Evolutionary conservation across 345 rosid genomes (phyloP).

Genomic region (Stellera chamaejasme): DNA sequence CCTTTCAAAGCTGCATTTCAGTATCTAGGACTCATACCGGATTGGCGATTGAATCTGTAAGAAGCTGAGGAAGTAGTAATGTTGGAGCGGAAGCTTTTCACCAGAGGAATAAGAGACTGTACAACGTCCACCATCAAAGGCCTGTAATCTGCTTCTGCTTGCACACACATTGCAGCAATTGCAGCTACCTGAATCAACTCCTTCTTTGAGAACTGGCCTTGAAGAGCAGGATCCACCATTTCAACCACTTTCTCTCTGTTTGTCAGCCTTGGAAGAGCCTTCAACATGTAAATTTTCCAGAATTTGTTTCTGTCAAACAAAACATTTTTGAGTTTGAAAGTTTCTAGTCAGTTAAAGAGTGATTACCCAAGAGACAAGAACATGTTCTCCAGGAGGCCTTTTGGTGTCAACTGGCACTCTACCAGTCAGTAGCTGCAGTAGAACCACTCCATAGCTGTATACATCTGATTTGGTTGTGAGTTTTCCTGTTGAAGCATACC

Average conservation of each 20-base stretch:
- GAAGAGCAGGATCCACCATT: constrained; percentile 78
- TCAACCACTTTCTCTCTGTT: constrained; percentile 54
- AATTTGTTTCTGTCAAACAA: neutral
- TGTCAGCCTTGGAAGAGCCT: constrained; percentile 89
- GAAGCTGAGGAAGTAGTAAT: constrained; percentile 28
- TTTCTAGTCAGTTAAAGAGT: too few relatives aligned
- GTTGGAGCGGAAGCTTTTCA: constrained; percentile 37
- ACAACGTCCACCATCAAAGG: constrained; percentile 96
- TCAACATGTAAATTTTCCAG: neutral
- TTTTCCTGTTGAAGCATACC: constrained; percentile 84
- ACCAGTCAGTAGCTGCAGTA: constrained; percentile 80
- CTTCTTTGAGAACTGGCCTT: constrained; percentile 61
- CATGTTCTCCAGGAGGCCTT: constrained; percentile 73
- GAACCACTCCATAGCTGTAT: constrained; percentile 79
- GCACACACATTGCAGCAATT: constrained; percentile 89
- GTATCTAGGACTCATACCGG: constrained; percentile 20
- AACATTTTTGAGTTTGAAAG: neutral
- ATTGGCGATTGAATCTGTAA: constrained; percentile 25
- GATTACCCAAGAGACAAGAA: constrained; percentile 71
- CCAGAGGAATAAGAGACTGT: constrained; percentile 77
- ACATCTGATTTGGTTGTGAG: constrained; percentile 92
- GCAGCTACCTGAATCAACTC: constrained; percentile 90
- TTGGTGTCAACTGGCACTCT: constrained; percentile 60
- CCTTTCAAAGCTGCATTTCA: neutral
- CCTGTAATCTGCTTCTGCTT: constrained; percentile 81